phyloP scores from a whole-genome alignment of 805 yeast species.

The Starmera amethionina region DNA sequence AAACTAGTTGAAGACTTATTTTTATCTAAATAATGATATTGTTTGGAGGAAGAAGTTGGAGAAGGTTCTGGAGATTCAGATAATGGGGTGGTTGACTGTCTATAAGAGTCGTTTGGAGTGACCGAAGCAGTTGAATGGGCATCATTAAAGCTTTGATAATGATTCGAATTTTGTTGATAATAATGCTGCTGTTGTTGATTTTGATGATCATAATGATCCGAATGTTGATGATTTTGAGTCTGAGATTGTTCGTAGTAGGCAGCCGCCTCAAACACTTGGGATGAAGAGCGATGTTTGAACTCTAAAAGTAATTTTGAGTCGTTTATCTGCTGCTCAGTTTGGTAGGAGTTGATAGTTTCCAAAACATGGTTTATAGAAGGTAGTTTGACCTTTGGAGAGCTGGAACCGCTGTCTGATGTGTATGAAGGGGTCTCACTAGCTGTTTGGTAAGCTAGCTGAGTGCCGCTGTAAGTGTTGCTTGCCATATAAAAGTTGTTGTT shows the following conservation, averaged over 20 bases:
- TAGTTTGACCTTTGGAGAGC: slow-evolving; percentile 2
- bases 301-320: slow-evolving; percentile 18
- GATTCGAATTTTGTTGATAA: background rate
- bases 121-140: background rate
- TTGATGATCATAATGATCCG: background rate
- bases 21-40: background rate
- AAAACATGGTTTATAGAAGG: slow-evolving; percentile 18
- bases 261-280: background rate
- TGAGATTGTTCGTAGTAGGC: too few species aligned
- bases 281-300: slow-evolving; percentile 9
- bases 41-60: background rate
- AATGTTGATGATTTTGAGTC: too few species aligned
- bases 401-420: background rate
- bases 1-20: background rate
- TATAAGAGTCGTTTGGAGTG: background rate
- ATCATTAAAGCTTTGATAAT: background rate
- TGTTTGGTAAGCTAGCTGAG: background rate
- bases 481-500: background rate
- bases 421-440: background rate
- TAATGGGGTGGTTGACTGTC: background rate
- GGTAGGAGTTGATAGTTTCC: slow-evolving; percentile 17
- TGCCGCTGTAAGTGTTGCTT: background rate
- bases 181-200: background rate
- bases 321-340: slow-evolving; percentile 17
- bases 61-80: background rate